These are phyloP conservation scores for Penicillium ochrochloron DNA, from an alignment of 495 filamentous ascomycete genomes.

Conservation along the genomic window DNA sequence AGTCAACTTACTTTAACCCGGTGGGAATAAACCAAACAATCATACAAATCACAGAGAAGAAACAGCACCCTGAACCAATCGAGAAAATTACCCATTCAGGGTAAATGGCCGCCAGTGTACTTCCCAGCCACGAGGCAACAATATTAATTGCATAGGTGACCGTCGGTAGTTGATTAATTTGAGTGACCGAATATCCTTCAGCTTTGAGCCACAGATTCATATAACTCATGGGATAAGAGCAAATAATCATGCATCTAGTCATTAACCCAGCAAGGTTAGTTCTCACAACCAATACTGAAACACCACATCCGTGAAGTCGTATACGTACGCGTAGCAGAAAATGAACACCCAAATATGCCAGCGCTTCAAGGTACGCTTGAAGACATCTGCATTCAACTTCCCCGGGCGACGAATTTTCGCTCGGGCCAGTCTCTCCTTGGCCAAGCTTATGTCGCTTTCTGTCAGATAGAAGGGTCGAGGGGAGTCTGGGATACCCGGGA, in stretches of 20 bases:
- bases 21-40: slow-evolving; percentile 51
- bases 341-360: slow-evolving; percentile 57
- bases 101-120: slow-evolving; percentile 50
- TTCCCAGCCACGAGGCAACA: slow-evolving; percentile 50
- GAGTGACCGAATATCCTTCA: slow-evolving; percentile 48
- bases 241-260: slow-evolving; percentile 50
- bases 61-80: slow-evolving; percentile 32
- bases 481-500: slow-evolving; percentile 54
- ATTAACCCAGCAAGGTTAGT: not conserved
- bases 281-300: not conserved
- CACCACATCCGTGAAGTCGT: not conserved
- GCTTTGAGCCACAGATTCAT: slow-evolving; percentile 56
- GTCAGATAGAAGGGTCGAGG: slow-evolving; percentile 48
- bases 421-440: slow-evolving; percentile 37
- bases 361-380: slow-evolving; percentile 45
- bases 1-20: slow-evolving; percentile 39
- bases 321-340: slow-evolving; percentile 46
- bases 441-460: slow-evolving; percentile 40
- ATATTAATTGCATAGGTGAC: slow-evolving; percentile 48
- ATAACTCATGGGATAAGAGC: slow-evolving; percentile 41
- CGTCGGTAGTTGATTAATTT: slow-evolving; percentile 54
- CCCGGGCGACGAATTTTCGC: slow-evolving; percentile 40
- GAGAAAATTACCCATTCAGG: slow-evolving; percentile 50
- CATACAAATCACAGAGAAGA: slow-evolving; percentile 51
- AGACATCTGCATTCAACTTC: slow-evolving; percentile 44